phyloP scores from a whole-genome alignment of 805 yeast species.

The Candida ascalaphidarum region DNA sequence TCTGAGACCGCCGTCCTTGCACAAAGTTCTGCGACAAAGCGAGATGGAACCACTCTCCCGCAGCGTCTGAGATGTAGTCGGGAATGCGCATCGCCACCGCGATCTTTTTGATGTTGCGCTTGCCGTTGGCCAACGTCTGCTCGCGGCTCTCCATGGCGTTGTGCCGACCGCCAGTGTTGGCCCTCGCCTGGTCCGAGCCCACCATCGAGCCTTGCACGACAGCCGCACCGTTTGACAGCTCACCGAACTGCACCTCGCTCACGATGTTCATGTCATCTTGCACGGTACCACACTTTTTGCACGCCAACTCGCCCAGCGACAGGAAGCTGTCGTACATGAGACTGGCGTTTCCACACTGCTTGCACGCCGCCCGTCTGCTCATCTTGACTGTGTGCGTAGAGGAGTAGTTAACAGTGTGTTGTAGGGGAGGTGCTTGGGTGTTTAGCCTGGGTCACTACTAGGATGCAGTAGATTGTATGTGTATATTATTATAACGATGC shows the following conservation, averaged over 20 bases:
- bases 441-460: too few species aligned
- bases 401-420: too few species aligned
- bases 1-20: constrained; percentile 94
- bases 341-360: constrained; percentile 15
- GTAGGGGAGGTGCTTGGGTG: too few species aligned
- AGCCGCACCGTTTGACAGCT: constrained; percentile 88
- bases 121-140: constrained; percentile 82
- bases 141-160: constrained; percentile 79
- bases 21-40: constrained; percentile 87
- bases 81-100: constrained; percentile 76
- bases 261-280: constrained; percentile 91
- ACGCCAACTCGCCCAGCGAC: constrained; percentile 65
- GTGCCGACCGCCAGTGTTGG: constrained; percentile 58
- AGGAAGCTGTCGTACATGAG: constrained; percentile 15
- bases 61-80: constrained; percentile 78
- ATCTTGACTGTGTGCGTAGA: too few species aligned
- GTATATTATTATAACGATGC: too few species aligned
- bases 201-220: constrained; percentile 92
- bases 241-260: constrained; percentile 91
- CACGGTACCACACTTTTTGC: constrained; percentile 79
- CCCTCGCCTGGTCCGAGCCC: constrained; percentile 77
- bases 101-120: constrained; percentile 66
- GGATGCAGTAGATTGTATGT: too few species aligned
- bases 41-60: constrained; percentile 79
- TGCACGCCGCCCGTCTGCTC: constrained; percentile 5